Conservation (phyloP, 2,329 filamentous ascomycete genomes). For the Zymoseptoria tritici region DNA sequence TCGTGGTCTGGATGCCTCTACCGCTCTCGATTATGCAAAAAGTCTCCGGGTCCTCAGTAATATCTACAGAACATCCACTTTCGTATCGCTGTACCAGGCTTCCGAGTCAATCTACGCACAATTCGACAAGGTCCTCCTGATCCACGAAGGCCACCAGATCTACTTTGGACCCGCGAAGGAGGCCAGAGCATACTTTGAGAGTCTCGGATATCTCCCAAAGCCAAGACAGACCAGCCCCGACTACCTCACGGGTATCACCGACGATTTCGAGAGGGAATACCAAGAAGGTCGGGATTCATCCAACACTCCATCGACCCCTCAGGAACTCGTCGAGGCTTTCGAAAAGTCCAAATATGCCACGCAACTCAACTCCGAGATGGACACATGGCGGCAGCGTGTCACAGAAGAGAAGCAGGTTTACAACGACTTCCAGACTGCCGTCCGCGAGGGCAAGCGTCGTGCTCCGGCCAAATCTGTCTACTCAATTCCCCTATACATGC, state of each 20-base stretch:
- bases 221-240: slow-evolving; percentile 75
- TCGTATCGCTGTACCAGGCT: slow-evolving; percentile 79
- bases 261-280: slow-evolving; percentile 75
- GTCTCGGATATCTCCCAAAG: slow-evolving; percentile 65
- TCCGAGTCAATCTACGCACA: slow-evolving; percentile 72
- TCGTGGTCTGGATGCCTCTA: slow-evolving; percentile 42
- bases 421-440: slow-evolving; percentile 69
- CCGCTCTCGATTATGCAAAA: slow-evolving; percentile 43
- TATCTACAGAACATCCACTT: slow-evolving; percentile 74
- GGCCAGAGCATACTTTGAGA: slow-evolving; percentile 67
- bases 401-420: slow-evolving; percentile 58
- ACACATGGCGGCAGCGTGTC: slow-evolving; percentile 57
- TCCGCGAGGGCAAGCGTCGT: slow-evolving; percentile 70
- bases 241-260: slow-evolving; percentile 74
- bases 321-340: slow-evolving; percentile 63
- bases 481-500: slow-evolving; percentile 72
- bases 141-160: slow-evolving; percentile 67
- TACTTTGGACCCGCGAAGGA: slow-evolving; percentile 64
- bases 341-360: slow-evolving; percentile 54
- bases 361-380: slow-evolving; percentile 58
- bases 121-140: slow-evolving; percentile 79
- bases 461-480: slow-evolving; percentile 70
- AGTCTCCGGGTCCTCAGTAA: slow-evolving; percentile 59
- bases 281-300: slow-evolving; percentile 56
- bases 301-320: slow-evolving; percentile 62